Conservation (phyloP, 176 grass and related monocot species). For the Hyparrhenia diplandra region DNA sequence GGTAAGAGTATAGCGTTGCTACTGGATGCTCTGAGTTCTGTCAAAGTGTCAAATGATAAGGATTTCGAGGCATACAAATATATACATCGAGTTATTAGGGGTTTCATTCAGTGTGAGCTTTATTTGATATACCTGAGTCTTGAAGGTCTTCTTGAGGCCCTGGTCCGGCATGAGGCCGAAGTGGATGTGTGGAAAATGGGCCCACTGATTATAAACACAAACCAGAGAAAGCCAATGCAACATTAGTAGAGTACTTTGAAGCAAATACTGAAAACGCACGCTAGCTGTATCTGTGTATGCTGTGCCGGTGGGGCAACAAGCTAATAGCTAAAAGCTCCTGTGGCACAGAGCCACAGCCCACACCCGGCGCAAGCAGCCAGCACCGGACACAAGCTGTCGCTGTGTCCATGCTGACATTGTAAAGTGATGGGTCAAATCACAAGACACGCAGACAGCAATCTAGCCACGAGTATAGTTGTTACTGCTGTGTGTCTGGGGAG, state of each 20-base stretch:
- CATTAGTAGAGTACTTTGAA: conserved; percentile 8
- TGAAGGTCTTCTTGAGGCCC: conserved; percentile 79
- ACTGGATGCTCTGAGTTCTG: neutral
- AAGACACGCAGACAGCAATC: conserved; percentile 33
- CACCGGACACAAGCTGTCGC: conserved; percentile 31
- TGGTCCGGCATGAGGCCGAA: conserved; percentile 98
- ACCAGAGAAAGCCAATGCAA: conserved; percentile 12
- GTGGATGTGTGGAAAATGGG: conserved; percentile 99
- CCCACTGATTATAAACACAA: conserved; percentile 61
- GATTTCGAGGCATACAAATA: neutral
- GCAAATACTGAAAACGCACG: conserved; percentile 30
- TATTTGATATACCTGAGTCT: conserved; percentile 59
- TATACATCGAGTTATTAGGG: neutral
- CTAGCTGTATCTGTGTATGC: neutral
- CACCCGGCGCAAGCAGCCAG: neutral
- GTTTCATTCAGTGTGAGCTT: neutral
- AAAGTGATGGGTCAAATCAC: conserved; percentile 54
- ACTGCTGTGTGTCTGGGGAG: neutral
- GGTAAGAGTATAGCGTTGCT: too few species aligned
- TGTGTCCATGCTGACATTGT: conserved; percentile 44
- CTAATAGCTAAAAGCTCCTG: conserved; percentile 24
- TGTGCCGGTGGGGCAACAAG: conserved; percentile 11
- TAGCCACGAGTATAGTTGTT: neutral
- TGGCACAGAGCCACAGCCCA: neutral
- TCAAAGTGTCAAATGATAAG: conserved; percentile 4